These are phyloP conservation scores for Ophiosphaerella narmari DNA, from an alignment of 2,329 filamentous ascomycete species.

Conservation along the genomic window DNA sequence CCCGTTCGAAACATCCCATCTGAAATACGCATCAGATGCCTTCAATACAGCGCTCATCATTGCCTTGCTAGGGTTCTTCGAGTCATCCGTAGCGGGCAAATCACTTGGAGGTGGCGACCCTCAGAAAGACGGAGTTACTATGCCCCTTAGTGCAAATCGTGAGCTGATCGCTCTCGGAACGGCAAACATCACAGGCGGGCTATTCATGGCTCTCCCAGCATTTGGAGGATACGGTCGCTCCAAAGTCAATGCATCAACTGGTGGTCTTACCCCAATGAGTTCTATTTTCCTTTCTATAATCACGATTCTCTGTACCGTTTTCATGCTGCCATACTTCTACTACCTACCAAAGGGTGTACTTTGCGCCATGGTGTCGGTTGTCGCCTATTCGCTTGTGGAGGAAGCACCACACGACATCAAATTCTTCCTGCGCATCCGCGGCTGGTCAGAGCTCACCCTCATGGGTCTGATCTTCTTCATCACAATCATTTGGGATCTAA, in stretches of 20 bases:
- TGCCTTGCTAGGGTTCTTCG: slow-evolving; percentile 95
- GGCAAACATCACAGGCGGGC: slow-evolving; percentile 87
- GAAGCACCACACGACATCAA: slow-evolving; percentile 90
- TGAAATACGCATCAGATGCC: slow-evolving; percentile 81
- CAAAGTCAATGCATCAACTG: slow-evolving; percentile 92
- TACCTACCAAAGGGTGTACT: slow-evolving; percentile 96
- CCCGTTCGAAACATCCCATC: slow-evolving; percentile 76
- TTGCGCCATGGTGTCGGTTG: slow-evolving; percentile 91
- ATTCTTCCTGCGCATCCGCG: slow-evolving; percentile 85
- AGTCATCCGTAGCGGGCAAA: slow-evolving; percentile 95
- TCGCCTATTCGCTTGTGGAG: slow-evolving; percentile 92
- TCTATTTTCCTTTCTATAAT: slow-evolving; percentile 85
- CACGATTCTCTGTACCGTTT: slow-evolving; percentile 78
- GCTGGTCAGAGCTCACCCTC: slow-evolving; percentile 82
- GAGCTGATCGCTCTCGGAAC: slow-evolving; percentile 90
- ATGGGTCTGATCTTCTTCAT: slow-evolving; percentile 90
- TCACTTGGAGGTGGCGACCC: slow-evolving; percentile 64
- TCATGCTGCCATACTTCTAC: slow-evolving; percentile 88
- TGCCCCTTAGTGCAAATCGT: slow-evolving; percentile 85
- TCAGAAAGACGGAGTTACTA: slow-evolving; percentile 69
- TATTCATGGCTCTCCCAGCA: slow-evolving; percentile 89
- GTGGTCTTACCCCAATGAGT: slow-evolving; percentile 91
- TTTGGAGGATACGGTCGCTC: slow-evolving; percentile 97
- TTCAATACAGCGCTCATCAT: slow-evolving; percentile 94
- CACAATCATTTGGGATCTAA: slow-evolving; percentile 94